Conservation (phyloP, 1,284 basidiomycete species). For the Butyriboletus regius region DNA sequence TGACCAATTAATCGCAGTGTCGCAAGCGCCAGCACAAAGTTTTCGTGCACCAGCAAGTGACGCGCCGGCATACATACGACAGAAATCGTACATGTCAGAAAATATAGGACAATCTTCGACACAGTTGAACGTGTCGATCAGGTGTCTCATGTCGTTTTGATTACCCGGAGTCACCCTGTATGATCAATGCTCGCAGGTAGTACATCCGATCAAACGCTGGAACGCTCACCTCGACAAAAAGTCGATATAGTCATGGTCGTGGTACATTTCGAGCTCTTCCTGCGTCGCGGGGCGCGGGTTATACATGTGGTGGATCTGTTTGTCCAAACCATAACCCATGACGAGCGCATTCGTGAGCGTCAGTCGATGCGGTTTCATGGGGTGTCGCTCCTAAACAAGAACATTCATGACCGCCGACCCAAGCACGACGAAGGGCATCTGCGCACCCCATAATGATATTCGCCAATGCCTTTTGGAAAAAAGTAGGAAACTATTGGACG, state of each 20-base stretch:
- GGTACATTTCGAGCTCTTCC: constrained; percentile 84
- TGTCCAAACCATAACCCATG: constrained; percentile 91
- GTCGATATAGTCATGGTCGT: constrained; percentile 91
- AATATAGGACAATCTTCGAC: constrained; percentile 94
- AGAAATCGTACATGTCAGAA: constrained; percentile 86
- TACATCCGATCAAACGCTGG: neutral
- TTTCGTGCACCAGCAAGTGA: constrained; percentile 86
- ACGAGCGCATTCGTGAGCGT: constrained; percentile 94
- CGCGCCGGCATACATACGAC: constrained; percentile 83
- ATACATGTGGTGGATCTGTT: constrained; percentile 88
- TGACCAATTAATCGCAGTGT: constrained; percentile 97
- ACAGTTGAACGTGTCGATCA: constrained; percentile 80
- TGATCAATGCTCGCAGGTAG: constrained; percentile 1
- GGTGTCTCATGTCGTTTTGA: constrained; percentile 62
- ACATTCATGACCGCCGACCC: neutral
- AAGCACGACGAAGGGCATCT: neutral
- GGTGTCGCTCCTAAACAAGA: constrained; percentile 75
- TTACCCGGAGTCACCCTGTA: constrained; percentile 75
- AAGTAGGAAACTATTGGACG: constrained; percentile 90
- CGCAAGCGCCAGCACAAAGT: constrained; percentile 76
- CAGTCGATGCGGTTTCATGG: constrained; percentile 95
- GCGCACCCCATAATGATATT: constrained; percentile 89
- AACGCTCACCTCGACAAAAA: constrained; percentile 74
- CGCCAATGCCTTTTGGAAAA: constrained; percentile 87
- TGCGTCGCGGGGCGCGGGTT: constrained; percentile 83